These are phyloP conservation scores for Hypoxylon perforatum DNA, from an alignment of 495 filamentous ascomycete species.

Conservation along the genomic window DNA sequence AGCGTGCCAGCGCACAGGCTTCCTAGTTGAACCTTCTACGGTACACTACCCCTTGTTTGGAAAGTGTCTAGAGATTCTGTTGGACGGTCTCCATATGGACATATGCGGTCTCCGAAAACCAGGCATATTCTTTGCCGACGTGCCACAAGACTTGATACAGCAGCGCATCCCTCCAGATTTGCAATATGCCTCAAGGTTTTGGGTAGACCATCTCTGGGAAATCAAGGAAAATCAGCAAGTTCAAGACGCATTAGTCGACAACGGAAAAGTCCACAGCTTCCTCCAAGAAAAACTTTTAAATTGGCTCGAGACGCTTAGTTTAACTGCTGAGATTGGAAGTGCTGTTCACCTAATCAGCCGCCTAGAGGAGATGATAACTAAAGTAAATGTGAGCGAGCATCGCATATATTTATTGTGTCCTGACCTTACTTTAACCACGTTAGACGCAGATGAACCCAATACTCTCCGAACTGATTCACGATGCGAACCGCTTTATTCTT, in stretches of 20 bases:
- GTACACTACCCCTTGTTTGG: slow-evolving; percentile 8
- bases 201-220: slow-evolving; percentile 18
- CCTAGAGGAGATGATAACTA: background rate
- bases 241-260: background rate
- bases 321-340: slow-evolving; percentile 12
- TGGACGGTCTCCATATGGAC: slow-evolving; percentile 9
- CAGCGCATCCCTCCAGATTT: slow-evolving; percentile 9
- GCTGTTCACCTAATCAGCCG: background rate
- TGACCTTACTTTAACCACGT: background rate
- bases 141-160: background rate
- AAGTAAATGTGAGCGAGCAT: slow-evolving; percentile 2
- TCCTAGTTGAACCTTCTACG: background rate
- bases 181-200: slow-evolving; percentile 23
- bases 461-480: slow-evolving; percentile 12
- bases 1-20: background rate
- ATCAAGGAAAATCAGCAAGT: background rate
- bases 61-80: slow-evolving; percentile 27
- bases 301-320: slow-evolving; percentile 23
- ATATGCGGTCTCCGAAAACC: slow-evolving; percentile 19
- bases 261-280: slow-evolving; percentile 11
- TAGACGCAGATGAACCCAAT: background rate
- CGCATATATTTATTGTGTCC: background rate
- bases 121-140: slow-evolving; percentile 1
- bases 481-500: slow-evolving; percentile 6
- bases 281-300: background rate